Conservation (phyloP, 2,329 filamentous ascomycete genomes). For the Colletotrichum sp. region DNA sequence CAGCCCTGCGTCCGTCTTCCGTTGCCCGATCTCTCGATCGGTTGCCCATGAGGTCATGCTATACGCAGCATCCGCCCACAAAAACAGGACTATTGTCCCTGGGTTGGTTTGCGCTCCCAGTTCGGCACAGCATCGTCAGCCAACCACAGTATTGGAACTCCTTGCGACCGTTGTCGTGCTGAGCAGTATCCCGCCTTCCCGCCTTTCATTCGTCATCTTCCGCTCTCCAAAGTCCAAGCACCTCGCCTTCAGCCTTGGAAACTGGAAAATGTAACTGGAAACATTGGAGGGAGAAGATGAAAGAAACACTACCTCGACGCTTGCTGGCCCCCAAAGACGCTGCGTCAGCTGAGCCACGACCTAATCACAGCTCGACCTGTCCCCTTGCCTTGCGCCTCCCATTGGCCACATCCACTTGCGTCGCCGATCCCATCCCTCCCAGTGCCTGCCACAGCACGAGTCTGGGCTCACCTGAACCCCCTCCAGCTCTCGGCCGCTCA, state of each 20-base stretch:
- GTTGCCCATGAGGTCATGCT: background rate
- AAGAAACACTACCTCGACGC: background rate
- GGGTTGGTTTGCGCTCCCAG: background rate
- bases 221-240: background rate
- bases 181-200: background rate
- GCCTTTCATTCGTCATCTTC: slow-evolving; percentile 2
- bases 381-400: background rate
- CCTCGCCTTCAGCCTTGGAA: background rate
- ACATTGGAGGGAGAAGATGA: background rate
- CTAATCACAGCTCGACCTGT: slow-evolving; percentile 1
- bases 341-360: slow-evolving; percentile 14
- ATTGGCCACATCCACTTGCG: slow-evolving; percentile 9
- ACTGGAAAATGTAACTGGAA: background rate
- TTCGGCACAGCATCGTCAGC: background rate
- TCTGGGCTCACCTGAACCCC: slow-evolving; percentile 1
- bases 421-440: slow-evolving; percentile 9
- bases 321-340: background rate
- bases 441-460: background rate
- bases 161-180: background rate
- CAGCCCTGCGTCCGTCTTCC: background rate
- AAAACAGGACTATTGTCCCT: background rate
- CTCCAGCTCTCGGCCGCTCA: background rate
- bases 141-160: background rate
- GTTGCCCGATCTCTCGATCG: background rate
- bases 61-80: background rate